phyloP scores from a whole-genome alignment of 176 grass and related monocot genomes.

The Microstegium vimineum region DNA sequence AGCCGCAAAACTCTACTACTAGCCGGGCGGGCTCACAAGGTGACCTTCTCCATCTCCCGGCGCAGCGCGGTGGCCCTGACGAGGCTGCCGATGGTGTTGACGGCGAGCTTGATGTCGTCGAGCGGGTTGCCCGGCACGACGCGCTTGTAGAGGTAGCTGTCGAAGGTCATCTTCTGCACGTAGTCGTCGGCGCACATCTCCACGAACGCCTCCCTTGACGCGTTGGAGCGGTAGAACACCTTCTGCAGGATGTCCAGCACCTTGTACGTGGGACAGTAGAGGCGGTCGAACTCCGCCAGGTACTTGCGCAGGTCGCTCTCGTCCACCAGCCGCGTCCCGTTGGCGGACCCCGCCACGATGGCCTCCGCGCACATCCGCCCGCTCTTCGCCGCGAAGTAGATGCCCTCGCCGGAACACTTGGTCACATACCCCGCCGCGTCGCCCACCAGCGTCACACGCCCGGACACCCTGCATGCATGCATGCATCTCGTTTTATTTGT shows the following conservation, averaged over 20 bases:
- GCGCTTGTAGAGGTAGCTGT: conserved; percentile 98
- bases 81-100: conserved; percentile 94
- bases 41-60: conserved; percentile 90
- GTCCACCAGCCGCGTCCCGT: conserved; percentile 76
- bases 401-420: conserved; percentile 96
- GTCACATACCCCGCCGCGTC: conserved; percentile 97
- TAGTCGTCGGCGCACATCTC: conserved; percentile 99
- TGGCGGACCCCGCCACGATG: conserved; percentile 76
- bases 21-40: conserved; percentile 48
- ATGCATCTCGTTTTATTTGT: background rate
- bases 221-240: conserved; percentile 97
- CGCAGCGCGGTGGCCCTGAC: conserved; percentile 82
- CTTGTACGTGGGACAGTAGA: conserved; percentile 99
- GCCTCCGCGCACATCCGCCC: conserved; percentile 91
- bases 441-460: conserved; percentile 70
- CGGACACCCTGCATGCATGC: conserved; percentile 59
- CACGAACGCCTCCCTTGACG: conserved; percentile 87
- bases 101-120: conserved; percentile 89
- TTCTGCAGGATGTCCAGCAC: conserved; percentile 98
- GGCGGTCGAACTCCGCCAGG: conserved; percentile 81
- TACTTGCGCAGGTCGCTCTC: conserved; percentile 95
- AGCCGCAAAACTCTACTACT: conserved; percentile 8
- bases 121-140: conserved; percentile 96
- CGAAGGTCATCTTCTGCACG: conserved; percentile 98
- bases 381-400: conserved; percentile 98